Conservation (phyloP, 1,139 yeast genomes). For the Blastobotrys petasosporus region DNA sequence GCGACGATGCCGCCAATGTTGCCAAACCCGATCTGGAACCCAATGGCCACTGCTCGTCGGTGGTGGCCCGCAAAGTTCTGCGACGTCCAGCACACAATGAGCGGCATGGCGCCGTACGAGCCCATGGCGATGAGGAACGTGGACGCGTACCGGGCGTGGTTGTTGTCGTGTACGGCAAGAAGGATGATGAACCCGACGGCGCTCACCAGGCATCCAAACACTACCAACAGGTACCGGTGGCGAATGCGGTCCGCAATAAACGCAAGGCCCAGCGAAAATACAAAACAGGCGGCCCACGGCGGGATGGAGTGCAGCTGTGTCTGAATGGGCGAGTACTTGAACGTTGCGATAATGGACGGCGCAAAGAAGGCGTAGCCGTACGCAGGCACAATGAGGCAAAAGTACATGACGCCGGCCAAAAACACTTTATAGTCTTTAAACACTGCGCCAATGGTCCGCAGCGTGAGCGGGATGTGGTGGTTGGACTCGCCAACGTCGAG, state of each 20-base stretch:
- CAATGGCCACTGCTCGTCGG: conserved; percentile 66
- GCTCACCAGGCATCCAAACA: conserved; percentile 41
- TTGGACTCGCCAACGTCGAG: conserved; percentile 40
- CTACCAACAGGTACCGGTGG: conserved; percentile 45
- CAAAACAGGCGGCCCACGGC: conserved; percentile 67
- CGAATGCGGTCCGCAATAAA: conserved; percentile 40
- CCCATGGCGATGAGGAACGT: conserved; percentile 65
- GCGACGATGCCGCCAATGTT: conserved; percentile 67
- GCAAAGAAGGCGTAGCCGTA: conserved; percentile 71
- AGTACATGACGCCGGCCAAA: conserved; percentile 55
- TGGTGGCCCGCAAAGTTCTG: conserved; percentile 66
- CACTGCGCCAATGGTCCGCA: conserved; percentile 30
- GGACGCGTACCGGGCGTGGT: conserved; percentile 55
- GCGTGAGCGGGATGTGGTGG: conserved; percentile 30
- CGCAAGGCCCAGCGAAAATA: conserved; percentile 39
- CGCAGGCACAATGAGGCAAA: conserved; percentile 59
- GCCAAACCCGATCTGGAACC: conserved; percentile 75
- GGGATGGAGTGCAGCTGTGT: conserved; percentile 66
- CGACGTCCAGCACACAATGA: conserved; percentile 67
- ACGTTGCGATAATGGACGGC: conserved; percentile 53
- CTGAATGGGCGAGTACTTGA: conserved; percentile 53
- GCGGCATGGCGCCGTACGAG: conserved; percentile 67
- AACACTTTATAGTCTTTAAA: conserved; percentile 43
- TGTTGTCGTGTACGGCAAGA: conserved; percentile 28
- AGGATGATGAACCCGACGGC: conserved; percentile 54